Evolutionary conservation across 2,329 filamentous ascomycete species (phyloP), one percentile per base, ranked within the genome.

Genomic region (Immersiporthe knoxdaviesiana): DNA sequence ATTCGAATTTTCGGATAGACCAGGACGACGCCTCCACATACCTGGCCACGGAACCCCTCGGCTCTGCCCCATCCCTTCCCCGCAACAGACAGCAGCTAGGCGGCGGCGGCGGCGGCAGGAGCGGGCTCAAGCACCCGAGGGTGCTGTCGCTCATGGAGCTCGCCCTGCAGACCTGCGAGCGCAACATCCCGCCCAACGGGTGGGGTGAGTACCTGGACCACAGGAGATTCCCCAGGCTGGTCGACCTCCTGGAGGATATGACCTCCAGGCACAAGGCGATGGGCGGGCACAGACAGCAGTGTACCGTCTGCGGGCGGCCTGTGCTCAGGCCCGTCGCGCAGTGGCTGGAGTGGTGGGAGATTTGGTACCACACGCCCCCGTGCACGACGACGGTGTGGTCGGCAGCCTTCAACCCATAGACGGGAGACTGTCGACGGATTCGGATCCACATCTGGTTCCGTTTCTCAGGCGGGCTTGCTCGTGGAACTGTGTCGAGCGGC

Each of bases 301-400:
- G 89, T 73, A 84, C 85, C 1, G 78, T 82, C 0, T 91, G 89
- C 74, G 73, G 77, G 32, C 81, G 82, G 37, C 74, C 76, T 11
- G 82, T 86, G 4, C 78, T 88, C 8, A 79, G 85, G 30, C 85
- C 88, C 2, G 77, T 83, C 3, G 80, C 84, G 0, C 83, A 88
- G 74, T 91, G 89, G 88, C 78, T 91, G 10, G 89, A 91, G 74
- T 91, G 88, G 85, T 87, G 85, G 76, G 81, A 85, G 68, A 73
- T 84, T 41, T 72, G 74, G 37, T 52, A 24, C 61, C 7, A 50
- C 61, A 32, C 41, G 12, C 10, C 18, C n/a, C 47, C 37, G 21
- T 8, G 27, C 16, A 32, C 21, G 21, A n/a, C 18, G 44, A 47
- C 16, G 44, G 24, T 1, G 14, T 32, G 18, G 37, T 8, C 61